Base-by-base conservation (phyloP, 441 rosid genomes). In the Cnidoscolus chayamansa region DNA sequence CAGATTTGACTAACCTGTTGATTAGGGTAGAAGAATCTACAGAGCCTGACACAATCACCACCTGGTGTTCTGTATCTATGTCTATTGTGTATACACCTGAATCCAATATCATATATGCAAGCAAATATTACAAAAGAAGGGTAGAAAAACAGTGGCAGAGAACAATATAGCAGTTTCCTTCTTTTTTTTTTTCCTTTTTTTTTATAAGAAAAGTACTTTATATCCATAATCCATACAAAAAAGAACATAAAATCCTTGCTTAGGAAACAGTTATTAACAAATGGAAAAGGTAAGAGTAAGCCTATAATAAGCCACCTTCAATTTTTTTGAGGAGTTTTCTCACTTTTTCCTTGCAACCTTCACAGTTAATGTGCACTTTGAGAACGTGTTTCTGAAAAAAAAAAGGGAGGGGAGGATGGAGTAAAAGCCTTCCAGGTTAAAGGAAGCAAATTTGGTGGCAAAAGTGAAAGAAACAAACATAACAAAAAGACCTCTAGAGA, bases 331-430 rank as follows among this genome's bases (percentile, higher is more conserved):
- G 80, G 53, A 88, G 85, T 76, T 88, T 93, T 86, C 81, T 86
- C 72, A 90, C 94, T 78, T 80, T 90, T 63, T 67, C 77, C 67
- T 81, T 75, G 84, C 96, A 93, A n/a, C 98, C 94, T 75, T 85
- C 87, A 79, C 96, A 90, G 75, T 92, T 86, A 20, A 89, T 77
- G 74, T 87, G 85, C 5, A 89, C 93, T 74, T 83, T 88, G 67
- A 93, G 90, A 72, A 82, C 43, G 78, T 82, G 81, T 16, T 86
- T 93, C 96, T 89, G 83, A 17, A n/a, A 63, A 54, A 43, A 65
- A 50, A 43, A 4, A 45, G 19, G 68, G 25, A 1, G 25, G 25
- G 25, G 25, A 45, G 6, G 6, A 40, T 4, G 16, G 31, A 30
- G 30, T 13, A 10, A 68, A 32, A 57, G 50, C 12, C 12, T 74